These are phyloP conservation scores for Endoconidiophora laricicola DNA, from an alignment of 2,329 filamentous ascomycete species.

Conservation along the genomic window DNA sequence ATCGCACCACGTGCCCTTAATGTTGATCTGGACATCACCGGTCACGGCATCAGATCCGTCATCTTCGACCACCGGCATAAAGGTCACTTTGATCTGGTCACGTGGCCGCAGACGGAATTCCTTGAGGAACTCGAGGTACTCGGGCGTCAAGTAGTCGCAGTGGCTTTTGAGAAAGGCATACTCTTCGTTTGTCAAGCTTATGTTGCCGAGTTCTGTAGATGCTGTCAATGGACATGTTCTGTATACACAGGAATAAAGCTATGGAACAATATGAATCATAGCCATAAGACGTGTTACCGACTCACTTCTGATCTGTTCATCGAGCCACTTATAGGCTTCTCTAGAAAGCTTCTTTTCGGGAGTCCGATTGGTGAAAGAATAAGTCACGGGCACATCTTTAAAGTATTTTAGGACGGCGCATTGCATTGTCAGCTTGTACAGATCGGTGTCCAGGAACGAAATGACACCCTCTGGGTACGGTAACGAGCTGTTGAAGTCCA, in stretches of 20 bases:
- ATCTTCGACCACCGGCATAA: constrained; percentile 37
- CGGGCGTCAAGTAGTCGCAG: constrained; percentile 62
- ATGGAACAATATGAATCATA: neutral
- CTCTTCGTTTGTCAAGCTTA: constrained; percentile 65
- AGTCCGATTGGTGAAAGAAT: constrained; percentile 89
- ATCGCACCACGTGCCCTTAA: constrained; percentile 76
- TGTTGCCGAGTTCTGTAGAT: constrained; percentile 58
- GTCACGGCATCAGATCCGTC: constrained; percentile 46
- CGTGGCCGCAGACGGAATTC: constrained; percentile 67
- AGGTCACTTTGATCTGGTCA: constrained; percentile 61
- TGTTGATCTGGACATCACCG: constrained; percentile 60
- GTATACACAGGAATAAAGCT: neutral
- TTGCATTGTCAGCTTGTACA: constrained; percentile 99
- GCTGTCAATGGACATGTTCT: neutral
- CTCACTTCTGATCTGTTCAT: constrained; percentile 64
- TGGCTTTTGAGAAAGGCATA: constrained; percentile 58
- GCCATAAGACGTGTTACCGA: constrained; percentile 11
- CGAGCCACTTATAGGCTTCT: constrained; percentile 69
- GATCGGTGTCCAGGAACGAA: constrained; percentile 64
- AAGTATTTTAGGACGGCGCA: constrained; percentile 90
- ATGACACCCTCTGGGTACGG: constrained; percentile 60
- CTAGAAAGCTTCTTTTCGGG: constrained; percentile 82
- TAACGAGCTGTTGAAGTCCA: constrained; percentile 51
- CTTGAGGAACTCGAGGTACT: constrained; percentile 68
- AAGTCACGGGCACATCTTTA: constrained; percentile 64